phyloP scores from a whole-genome alignment of 805 yeast species.

The Cyberlindnera misumaiensis region DNA sequence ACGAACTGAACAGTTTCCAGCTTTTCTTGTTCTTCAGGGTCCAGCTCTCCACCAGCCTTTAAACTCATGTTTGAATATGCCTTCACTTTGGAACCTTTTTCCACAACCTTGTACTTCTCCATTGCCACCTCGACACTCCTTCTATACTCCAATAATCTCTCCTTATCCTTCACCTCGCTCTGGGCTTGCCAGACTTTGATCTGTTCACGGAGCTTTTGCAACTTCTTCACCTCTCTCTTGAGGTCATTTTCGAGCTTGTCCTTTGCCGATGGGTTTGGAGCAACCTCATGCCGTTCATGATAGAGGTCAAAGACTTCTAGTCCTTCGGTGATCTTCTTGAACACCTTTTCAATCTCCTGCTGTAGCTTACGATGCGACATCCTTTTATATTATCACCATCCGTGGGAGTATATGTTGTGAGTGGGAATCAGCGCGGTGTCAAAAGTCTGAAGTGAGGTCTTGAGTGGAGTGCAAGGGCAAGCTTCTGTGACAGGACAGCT shows the following conservation, averaged over 20 bases:
- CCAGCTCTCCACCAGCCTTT: constrained; percentile 44
- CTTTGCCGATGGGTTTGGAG: constrained; percentile 79
- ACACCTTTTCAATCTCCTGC: constrained; percentile 81
- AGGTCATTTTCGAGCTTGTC: constrained; percentile 88
- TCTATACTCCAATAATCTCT: constrained; percentile 68
- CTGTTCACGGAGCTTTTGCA: constrained; percentile 90
- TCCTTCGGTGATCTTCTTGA: constrained; percentile 87
- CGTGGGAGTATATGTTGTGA: background rate
- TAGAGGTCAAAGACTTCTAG: constrained; percentile 74
- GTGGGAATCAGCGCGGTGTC: background rate
- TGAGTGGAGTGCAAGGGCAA: no score
- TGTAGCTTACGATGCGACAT: constrained; percentile 24
- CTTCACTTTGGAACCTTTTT: constrained; percentile 84
- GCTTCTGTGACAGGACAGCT: no score
- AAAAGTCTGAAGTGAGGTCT: no score
- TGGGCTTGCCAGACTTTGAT: constrained; percentile 91
- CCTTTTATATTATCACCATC: constrained; percentile 11
- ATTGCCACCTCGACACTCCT: constrained; percentile 67
- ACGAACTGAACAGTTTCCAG: constrained; percentile 65
- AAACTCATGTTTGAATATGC: constrained; percentile 91
- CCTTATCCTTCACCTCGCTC: constrained; percentile 85
- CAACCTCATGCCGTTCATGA: constrained; percentile 74
- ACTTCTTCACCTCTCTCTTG: constrained; percentile 89
- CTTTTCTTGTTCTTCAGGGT: constrained; percentile 77
- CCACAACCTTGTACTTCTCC: constrained; percentile 95